Percentiles rank a stretch among this genome's conserved stretches.
phyloP scores from a whole-genome alignment of 2,329 filamentous ascomycete species.

The Nemania bipapillata region DNA sequence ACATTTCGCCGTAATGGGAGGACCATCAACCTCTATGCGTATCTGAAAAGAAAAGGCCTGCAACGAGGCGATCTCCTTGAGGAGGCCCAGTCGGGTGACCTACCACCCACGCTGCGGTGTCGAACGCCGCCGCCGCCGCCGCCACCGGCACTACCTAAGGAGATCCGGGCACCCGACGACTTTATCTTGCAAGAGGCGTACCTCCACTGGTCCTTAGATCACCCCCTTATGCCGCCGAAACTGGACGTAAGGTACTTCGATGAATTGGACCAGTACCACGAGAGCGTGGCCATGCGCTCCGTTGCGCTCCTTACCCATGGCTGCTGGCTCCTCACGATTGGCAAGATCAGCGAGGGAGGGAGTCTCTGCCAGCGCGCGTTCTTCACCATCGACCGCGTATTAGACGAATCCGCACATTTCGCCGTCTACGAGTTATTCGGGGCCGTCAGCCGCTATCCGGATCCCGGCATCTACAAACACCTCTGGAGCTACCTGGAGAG shows the following conservation, averaged over 20 bases:
- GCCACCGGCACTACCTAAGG: constrained; percentile 32
- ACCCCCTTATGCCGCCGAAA: constrained; percentile 29
- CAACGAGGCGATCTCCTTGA: constrained; percentile 43
- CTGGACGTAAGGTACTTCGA: constrained; percentile 39
- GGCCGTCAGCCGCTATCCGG: constrained; percentile 33
- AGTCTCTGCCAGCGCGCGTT: constrained; percentile 44
- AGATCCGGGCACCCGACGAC: constrained; percentile 44
- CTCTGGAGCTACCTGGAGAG: constrained; percentile 46
- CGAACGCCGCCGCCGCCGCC: constrained; percentile 47
- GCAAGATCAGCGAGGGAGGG: constrained; percentile 42
- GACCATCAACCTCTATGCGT: constrained; percentile 45
- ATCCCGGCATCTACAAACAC: constrained; percentile 40
- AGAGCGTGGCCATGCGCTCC: constrained; percentile 44
- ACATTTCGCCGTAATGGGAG: constrained; percentile 47
- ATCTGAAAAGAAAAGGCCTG: constrained; percentile 48
- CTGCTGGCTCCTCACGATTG: constrained; percentile 46
- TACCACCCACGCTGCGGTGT: constrained; percentile 46
- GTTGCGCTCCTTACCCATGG: constrained; percentile 44
- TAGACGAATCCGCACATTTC: constrained; percentile 44
- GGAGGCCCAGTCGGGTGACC: constrained; percentile 41
- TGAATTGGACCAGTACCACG: constrained; percentile 43
- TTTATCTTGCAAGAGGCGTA: constrained; percentile 46
- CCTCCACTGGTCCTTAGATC: constrained; percentile 43
- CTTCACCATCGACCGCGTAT: constrained; percentile 41
- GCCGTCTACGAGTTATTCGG: constrained; percentile 38